Base-by-base conservation (phyloP, 805 yeast genomes). In the Hanseniaspora taiwanica region DNA sequence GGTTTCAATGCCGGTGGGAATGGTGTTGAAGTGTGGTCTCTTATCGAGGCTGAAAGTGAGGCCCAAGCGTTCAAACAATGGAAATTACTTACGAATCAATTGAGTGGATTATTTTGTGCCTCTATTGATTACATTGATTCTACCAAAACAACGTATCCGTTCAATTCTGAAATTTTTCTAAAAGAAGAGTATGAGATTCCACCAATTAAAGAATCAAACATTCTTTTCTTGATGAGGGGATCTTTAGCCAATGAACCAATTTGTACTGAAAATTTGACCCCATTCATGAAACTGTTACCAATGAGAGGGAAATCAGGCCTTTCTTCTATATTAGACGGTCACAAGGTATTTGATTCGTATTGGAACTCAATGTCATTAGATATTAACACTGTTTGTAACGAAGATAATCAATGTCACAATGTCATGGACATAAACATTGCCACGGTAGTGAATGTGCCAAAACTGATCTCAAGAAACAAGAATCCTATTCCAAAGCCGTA, bases 351-450 rank as follows among this genome's bases (percentile, higher is more conserved):
- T 58, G 94, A 86, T 53, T 77, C 96, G 0, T 76, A 78, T 46
- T 91, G 97, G 97, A 95, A 87, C 48, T 75, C 87, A 32, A 79
- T 91, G 85, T 72, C 96, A 2, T 74, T 91, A 36, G 97, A 89
- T 55, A 68, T 89, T 20, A 60, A 61, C 14, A 76, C 85, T 0
- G 61, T 60, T 10, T 76, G 86, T 48, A 23, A n/a, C 2, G 8
- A 9, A 4, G 33, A 29, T 16, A 10, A 13, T n/a, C 5, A 29
- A 16, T 80, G 86, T 47, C 56, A 60, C 34, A 70, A 71, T 50
- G 56, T 64, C 17, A 67, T 85, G 74, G 63, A 69, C 20, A 87
- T 83, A 47, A 63, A 72, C 20, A 75, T 89, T 18, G 79, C 80
- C 48, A 68, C 78, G 40, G 85, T 86, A 3, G 63, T 83, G 21